Conservation (phyloP, 495 filamentous ascomycete species). For the Tuber calosporum region DNA sequence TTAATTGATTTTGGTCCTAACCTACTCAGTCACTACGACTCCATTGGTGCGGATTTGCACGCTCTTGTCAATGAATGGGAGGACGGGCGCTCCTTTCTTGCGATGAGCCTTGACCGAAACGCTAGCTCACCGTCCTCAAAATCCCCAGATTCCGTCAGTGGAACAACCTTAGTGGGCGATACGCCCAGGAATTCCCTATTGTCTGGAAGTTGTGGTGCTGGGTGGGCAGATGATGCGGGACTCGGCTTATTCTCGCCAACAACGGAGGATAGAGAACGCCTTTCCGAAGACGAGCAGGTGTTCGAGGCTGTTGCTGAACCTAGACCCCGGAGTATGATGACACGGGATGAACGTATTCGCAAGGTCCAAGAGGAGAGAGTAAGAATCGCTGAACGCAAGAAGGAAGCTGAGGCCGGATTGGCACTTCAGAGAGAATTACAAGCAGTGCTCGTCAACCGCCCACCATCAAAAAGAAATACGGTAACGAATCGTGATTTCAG, state of each 20-base stretch:
- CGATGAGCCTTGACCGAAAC: conserved; percentile 63
- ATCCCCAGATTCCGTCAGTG: conserved; percentile 71
- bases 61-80: conserved; percentile 87
- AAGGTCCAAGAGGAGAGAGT: conserved; percentile 85
- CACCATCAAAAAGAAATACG: conserved; percentile 47
- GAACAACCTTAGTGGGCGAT: conserved; percentile 75
- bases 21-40: conserved; percentile 85
- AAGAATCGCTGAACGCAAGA: conserved; percentile 57
- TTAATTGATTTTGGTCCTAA: conserved; percentile 63
- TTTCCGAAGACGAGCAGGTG: conserved; percentile 63
- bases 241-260: conserved; percentile 46
- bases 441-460: conserved; percentile 69
- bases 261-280: conserved; percentile 30
- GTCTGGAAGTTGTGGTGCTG: conserved; percentile 65
- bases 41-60: conserved; percentile 79
- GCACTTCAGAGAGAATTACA: conserved; percentile 88
- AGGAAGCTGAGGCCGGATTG: conserved; percentile 68
- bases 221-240: conserved; percentile 53
- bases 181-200: conserved; percentile 48
- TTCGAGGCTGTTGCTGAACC: conserved; percentile 85
- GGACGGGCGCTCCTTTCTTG: conserved; percentile 66
- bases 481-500: conserved; percentile 25
- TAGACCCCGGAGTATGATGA: conserved; percentile 57
- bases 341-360: conserved; percentile 76
- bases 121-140: conserved; percentile 67